These are phyloP conservation scores for Cryomyces minteri DNA, from an alignment of 495 filamentous ascomycete genomes.

Conservation along the genomic window DNA sequence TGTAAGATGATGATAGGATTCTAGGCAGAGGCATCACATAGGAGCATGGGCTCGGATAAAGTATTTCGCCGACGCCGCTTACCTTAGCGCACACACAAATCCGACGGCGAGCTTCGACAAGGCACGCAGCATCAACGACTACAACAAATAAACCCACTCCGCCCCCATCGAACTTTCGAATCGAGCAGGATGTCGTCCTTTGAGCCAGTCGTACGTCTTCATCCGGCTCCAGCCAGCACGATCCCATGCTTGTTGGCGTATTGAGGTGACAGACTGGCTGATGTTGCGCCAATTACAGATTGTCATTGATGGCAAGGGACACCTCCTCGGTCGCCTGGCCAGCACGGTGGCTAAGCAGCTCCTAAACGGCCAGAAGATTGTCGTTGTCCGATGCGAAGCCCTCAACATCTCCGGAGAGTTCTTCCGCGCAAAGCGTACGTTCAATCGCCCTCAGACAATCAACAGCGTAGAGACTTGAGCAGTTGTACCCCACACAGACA, in stretches of 20 bases:
- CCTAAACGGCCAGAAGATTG: slow-evolving; percentile 98
- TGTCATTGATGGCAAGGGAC: slow-evolving; percentile 99
- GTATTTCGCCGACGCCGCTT: too few species aligned
- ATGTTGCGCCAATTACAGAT: slow-evolving; percentile 31
- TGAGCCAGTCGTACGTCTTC: slow-evolving; percentile 1
- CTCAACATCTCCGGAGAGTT: slow-evolving; percentile 99
- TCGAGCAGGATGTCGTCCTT: slow-evolving; percentile 1
- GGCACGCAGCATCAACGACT: too few species aligned
- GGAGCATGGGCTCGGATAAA: too few species aligned
- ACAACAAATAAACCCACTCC: too few species aligned
- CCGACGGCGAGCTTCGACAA: too few species aligned
- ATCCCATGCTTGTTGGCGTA: not conserved
- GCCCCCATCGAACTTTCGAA: too few species aligned
- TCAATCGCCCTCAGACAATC: slow-evolving; percentile 1
- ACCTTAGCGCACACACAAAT: too few species aligned
- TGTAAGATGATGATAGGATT: too few species aligned
- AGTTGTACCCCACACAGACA: not conserved
- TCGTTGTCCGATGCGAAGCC: slow-evolving; percentile 94
- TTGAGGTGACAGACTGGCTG: not conserved
- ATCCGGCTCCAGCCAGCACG: not conserved
- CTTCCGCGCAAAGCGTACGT: slow-evolving; percentile 99
- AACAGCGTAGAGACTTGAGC: not conserved
- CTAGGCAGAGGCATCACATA: too few species aligned
- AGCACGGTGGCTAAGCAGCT: slow-evolving; percentile 99
- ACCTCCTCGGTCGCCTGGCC: slow-evolving; percentile 97